Evolutionary conservation across 2,329 filamentous ascomycete species (phyloP).

Genomic region (Colletotrichum cereale): DNA sequence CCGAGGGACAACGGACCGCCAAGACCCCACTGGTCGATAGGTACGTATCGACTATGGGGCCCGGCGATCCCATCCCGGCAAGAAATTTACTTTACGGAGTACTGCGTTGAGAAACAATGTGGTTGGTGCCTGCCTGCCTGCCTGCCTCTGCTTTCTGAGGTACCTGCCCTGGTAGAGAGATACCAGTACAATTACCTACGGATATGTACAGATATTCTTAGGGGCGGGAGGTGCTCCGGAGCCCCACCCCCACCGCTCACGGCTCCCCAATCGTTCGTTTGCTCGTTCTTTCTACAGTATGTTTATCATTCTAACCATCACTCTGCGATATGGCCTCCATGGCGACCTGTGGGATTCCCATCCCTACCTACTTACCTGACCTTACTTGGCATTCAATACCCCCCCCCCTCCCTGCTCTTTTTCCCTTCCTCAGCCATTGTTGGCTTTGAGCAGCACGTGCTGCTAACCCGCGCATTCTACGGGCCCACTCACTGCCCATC

Average conservation of each 20-base stretch:
- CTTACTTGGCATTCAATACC: background rate
- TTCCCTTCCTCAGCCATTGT: too few relatives aligned
- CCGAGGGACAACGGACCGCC: background rate
- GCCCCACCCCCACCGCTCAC: background rate
- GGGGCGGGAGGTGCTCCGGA: background rate
- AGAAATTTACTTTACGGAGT: background rate
- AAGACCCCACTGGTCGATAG: conserved; percentile 6
- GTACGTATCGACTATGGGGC: conserved; percentile 5
- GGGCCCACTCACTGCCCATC: background rate
- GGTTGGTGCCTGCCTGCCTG: background rate
- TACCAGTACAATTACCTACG: too few relatives aligned
- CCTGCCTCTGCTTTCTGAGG: too few relatives aligned
- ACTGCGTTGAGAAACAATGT: background rate
- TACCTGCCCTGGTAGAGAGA: too few relatives aligned
- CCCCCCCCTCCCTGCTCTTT: background rate
- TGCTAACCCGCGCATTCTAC: conserved; percentile 10
- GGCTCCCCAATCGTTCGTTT: background rate
- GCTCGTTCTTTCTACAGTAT: background rate
- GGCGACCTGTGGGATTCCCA: background rate
- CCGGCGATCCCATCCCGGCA: background rate
- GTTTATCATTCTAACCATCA: background rate
- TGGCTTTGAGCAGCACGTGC: too few relatives aligned
- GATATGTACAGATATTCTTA: too few relatives aligned
- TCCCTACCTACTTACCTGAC: background rate
- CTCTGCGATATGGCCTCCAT: background rate